phyloP scores from a whole-genome alignment of 441 rosid genomes.

The Gossypium davidsonii region DNA sequence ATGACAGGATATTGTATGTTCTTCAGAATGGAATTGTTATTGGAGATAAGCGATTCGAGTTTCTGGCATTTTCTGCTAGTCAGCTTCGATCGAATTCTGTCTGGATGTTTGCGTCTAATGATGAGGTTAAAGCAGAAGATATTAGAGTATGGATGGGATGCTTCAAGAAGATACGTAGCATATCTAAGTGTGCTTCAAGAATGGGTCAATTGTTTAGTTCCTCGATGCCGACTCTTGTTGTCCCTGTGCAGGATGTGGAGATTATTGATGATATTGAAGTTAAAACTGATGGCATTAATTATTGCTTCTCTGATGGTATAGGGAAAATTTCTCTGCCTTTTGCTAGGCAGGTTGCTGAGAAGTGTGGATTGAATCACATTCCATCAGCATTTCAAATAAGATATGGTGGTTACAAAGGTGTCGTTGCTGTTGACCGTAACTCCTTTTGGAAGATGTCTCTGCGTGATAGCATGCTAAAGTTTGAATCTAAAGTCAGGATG shows the following conservation, averaged over 20 bases:
- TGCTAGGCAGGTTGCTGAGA: constrained; percentile 67
- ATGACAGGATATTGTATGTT: constrained; percentile 59
- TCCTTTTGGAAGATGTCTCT: constrained; percentile 74
- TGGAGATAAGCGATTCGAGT: constrained; percentile 67
- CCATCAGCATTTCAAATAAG: constrained; percentile 97
- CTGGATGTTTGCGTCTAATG: constrained; percentile 96
- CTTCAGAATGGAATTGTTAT: constrained; percentile 68
- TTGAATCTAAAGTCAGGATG: constrained; percentile 76
- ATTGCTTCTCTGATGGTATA: constrained; percentile 94
- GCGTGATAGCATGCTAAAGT: constrained; percentile 77
- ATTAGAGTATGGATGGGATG: constrained; percentile 97
- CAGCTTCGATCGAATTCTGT: constrained; percentile 85
- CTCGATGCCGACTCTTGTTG: constrained; percentile 59
- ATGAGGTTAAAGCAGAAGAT: constrained; percentile 58
- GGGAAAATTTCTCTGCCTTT: constrained; percentile 77
- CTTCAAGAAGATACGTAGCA: constrained; percentile 65
- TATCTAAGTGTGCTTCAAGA: constrained; percentile 94
- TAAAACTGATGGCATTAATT: constrained; percentile 52
- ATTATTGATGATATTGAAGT: constrained; percentile 73
- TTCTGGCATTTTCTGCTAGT: constrained; percentile 94
- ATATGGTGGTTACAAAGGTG: constrained; percentile 94
- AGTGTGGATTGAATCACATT: constrained; percentile 61
- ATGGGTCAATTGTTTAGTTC: constrained; percentile 97
- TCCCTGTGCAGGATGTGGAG: constrained; percentile 69
- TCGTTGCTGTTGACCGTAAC: constrained; percentile 68